Evolutionary conservation across 345 rosid genomes (phyloP).

Genomic region (Rhodamnia rubescens): DNA sequence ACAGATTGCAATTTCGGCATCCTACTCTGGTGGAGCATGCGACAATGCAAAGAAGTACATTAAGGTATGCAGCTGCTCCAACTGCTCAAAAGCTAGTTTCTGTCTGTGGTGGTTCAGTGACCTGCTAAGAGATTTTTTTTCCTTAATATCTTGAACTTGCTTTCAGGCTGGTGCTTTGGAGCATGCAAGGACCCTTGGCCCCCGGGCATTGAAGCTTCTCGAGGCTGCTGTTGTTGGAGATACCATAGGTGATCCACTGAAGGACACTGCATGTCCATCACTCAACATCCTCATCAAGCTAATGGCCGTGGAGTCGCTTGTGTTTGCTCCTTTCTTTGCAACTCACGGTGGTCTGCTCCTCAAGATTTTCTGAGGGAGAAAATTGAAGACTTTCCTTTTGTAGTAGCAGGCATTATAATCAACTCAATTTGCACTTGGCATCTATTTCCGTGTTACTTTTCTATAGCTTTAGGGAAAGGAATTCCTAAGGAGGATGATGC

Average conservation of each 20-base stretch:
- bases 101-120: neutral
- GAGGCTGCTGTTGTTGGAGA: neutral
- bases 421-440: neutral
- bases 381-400: neutral
- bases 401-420: neutral
- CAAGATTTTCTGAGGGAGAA: constrained; percentile 9
- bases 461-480: too few relatives aligned
- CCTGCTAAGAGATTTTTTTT: neutral
- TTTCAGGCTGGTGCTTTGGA: constrained; percentile 6
- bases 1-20: constrained; percentile 7
- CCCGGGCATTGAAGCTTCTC: neutral
- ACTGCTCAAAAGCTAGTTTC: neutral
- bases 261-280: constrained; percentile 18
- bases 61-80: neutral
- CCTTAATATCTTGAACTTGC: neutral
- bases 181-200: constrained; percentile 1
- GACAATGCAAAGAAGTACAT: neutral
- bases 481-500: too few relatives aligned
- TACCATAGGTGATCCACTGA: neutral
- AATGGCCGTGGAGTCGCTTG: constrained; percentile 36
- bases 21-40: constrained; percentile 4
- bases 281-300: constrained; percentile 35
- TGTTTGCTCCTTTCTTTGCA: constrained; percentile 33
- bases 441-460: neutral
- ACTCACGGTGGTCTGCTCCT: constrained; percentile 29